phyloP scores from a whole-genome alignment of 805 yeast genomes.

The Wickerhamomyces bisporus region DNA sequence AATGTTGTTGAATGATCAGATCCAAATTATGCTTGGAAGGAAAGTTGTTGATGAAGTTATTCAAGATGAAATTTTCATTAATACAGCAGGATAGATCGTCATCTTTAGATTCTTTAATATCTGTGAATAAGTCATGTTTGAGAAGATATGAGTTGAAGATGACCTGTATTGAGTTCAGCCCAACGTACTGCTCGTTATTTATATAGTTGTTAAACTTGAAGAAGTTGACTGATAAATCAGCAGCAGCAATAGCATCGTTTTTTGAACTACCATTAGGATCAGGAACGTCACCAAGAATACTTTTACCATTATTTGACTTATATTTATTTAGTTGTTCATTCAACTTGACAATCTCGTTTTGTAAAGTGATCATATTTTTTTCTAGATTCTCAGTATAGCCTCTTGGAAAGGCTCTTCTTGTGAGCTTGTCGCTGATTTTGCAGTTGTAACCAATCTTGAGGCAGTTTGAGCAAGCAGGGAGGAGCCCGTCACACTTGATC shows the following conservation, averaged over 20 bases:
- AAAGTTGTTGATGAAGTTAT: slow-evolving; percentile 20
- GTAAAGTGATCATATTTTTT: slow-evolving; percentile 52
- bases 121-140: slow-evolving; percentile 11
- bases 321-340: slow-evolving; percentile 25
- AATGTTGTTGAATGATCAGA: slow-evolving; percentile 21
- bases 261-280: not conserved
- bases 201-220: slow-evolving; percentile 21
- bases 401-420: slow-evolving; percentile 74
- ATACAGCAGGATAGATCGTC: slow-evolving; percentile 20
- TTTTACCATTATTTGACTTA: not conserved
- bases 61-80: slow-evolving; percentile 10
- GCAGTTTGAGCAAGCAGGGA: slow-evolving; percentile 66
- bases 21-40: slow-evolving; percentile 25
- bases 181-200: slow-evolving; percentile 20
- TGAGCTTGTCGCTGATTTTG: slow-evolving; percentile 64
- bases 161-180: slow-evolving; percentile 20
- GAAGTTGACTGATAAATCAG: slow-evolving; percentile 16
- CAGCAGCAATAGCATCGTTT: not conserved
- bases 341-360: slow-evolving; percentile 45
- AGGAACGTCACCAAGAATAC: too few relatives aligned
- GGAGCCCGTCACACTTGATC: slow-evolving; percentile 68
- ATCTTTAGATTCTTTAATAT: slow-evolving; percentile 26
- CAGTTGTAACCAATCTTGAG: slow-evolving; percentile 60
- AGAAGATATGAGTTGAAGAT: slow-evolving; percentile 15
- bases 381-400: slow-evolving; percentile 79